Base-by-base conservation (phyloP, 1,284 basidiomycete species). In the Fomitopsis pinicola region DNA sequence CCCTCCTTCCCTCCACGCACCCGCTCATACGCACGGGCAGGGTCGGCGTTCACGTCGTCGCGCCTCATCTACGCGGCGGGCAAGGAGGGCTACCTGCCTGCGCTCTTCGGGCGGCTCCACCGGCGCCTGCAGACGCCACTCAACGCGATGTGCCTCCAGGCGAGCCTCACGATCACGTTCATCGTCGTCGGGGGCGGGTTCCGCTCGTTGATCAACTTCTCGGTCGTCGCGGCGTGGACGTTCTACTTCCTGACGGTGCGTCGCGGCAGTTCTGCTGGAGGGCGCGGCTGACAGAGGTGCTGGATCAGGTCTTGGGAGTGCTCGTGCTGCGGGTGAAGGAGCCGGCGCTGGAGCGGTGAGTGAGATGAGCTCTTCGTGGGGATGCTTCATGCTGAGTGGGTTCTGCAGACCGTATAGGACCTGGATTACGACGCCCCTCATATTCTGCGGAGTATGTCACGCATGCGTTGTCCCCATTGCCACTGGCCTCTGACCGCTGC, bases 311-410 rank as follows among this genome's bases (percentile, higher is more conserved):
- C 1, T 77, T 96, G 7, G 95, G 95, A 0, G 77, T 98, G 22
- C 82, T 99, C 0, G 89, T 97, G 55, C 76, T 99, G 53, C 84
- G 97, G 42, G 78, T 97, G 26, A 94, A 95, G 69, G 97, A 99
- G 75, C 97, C 97, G 0, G 83, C 88, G 65, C 78, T 98, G 10
- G 89, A 94, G 68, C 82, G 94, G 91, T 87, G 63, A 57, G 77
- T 50, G 55, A 33, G 8, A 8, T 33, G 5, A 33, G 4, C 8
- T 19, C 6, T 1, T 54, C 55, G 36, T 38, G n/a, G 52, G 26
- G 38, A 15, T 54, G 42, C 26, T 5, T 57, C 22, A 38, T 38
- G n/a, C 59, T 53, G n/a, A 28, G 10, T 22, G 40, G 40, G 54
- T 46, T 54, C 44, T 55, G 40, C 64, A 92, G 95, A 64, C 95